Conservation (phyloP, 1,284 basidiomycete genomes). For the Apiotrichum gamsii region DNA sequence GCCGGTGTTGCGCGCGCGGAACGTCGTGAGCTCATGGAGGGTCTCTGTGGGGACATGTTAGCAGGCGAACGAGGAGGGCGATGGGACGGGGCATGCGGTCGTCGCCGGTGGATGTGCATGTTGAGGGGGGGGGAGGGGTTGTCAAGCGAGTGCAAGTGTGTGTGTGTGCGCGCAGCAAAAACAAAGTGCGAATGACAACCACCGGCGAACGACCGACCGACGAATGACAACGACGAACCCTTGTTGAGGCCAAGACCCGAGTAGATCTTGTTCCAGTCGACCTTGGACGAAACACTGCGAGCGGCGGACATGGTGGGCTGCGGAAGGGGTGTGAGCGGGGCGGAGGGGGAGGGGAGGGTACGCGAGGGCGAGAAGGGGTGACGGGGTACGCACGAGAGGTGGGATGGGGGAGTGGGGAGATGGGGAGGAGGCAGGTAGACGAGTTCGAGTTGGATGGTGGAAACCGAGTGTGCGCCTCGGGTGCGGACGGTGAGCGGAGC, state of each 20-base stretch:
- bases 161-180: not conserved
- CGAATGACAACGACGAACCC: slow-evolving; percentile 61
- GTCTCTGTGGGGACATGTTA: slow-evolving; percentile 59
- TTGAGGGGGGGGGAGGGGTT: no score
- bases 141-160: not conserved
- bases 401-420: slow-evolving; percentile 8
- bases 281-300: slow-evolving; percentile 17
- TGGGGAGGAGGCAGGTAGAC: not conserved
- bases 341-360: not conserved
- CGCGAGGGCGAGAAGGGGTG: slow-evolving; percentile 4
- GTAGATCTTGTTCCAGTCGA: slow-evolving; percentile 86
- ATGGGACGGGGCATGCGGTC: not conserved
- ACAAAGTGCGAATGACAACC: no score
- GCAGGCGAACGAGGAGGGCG: not conserved
- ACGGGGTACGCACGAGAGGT: slow-evolving; percentile 2
- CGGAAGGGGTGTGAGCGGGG: slow-evolving; percentile 3
- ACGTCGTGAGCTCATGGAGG: slow-evolving; percentile 78
- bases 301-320: slow-evolving; percentile 16
- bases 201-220: no score
- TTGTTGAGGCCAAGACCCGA: slow-evolving; percentile 84
- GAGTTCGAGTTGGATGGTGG: no score
- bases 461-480: no score
- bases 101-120: no score
- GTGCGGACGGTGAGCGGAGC: no score
- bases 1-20: slow-evolving; percentile 91